Base-by-base conservation (phyloP, 176 grass and related monocot species). In the Guadua angustifolia region DNA sequence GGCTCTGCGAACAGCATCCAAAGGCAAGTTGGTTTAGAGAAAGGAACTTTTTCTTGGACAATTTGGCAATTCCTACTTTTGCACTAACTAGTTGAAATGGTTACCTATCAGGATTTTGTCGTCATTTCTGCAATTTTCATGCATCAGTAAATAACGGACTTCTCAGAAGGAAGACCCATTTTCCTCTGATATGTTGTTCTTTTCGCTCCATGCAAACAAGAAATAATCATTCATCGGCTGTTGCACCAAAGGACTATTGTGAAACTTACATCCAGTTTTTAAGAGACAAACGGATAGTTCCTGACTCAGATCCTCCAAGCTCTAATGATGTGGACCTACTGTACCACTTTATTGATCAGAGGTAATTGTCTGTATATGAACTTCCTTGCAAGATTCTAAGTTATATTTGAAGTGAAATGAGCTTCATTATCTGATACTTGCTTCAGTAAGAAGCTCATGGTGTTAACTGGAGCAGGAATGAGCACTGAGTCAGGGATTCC, bases 401-500 rank as follows among this genome's bases (percentile, higher is more conserved):
- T 72, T 66, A 39, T 59, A 40, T 75, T 88, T 86, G 61, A 71
- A 55, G 53, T 63, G 70, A 70, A 81, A 38, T 52, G 56, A 14
- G n/a, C 79, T 79, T 82, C 29, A 79, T 57, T 77, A 42, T 82
- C 57, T 85, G 24, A 71, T 91, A 78, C 42, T 79, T 91, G 71
- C 86, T 64, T 82, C 87, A 98, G 95, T 74, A 66, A 81, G 69
- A 98, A 86, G 67, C 90, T 98, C 66, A 86, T 98, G 95, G 92
- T 98, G 56, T 79, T 98, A 77, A 95, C 95, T 56, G 92, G 95
- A 80, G 95, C 95, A 68, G 95, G 95, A 85, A 88, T 98, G 72
- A 98, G 95, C 87, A 98, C 95, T 5, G 92, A 95, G 60, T 94
- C 95, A 61, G 95, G 95, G 77, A 93, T 98, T 88, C 95, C 95